Evolutionary conservation across 495 filamentous ascomycete genomes (phyloP).

Genomic region (Ramalina intermedia): DNA sequence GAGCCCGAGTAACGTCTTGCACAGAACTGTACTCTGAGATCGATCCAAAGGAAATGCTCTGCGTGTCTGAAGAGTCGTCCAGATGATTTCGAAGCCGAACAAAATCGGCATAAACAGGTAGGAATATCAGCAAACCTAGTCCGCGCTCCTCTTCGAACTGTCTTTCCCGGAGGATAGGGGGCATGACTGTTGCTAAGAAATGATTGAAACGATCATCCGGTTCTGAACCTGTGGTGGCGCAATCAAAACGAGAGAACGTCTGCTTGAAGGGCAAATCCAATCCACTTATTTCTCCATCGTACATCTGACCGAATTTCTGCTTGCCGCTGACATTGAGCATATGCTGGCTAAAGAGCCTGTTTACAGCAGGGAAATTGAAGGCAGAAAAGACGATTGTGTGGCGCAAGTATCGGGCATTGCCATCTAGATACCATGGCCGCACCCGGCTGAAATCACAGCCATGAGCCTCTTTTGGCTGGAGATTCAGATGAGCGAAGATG

Average conservation of each 20-base stretch:
- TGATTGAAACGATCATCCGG: constrained; percentile 86
- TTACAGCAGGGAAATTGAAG: constrained; percentile 81
- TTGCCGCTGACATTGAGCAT: constrained; percentile 72
- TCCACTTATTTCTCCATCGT: constrained; percentile 45
- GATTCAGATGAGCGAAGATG: constrained; percentile 82
- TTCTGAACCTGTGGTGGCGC: constrained; percentile 48
- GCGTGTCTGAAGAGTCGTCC: constrained; percentile 51
- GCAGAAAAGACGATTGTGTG: constrained; percentile 70
- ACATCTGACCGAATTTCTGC: constrained; percentile 49
- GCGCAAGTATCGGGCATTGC: constrained; percentile 60
- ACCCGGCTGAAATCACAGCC: constrained; percentile 90
- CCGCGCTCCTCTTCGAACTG: constrained; percentile 21
- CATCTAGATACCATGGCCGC: constrained; percentile 81
- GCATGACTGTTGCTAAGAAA: constrained; percentile 68
- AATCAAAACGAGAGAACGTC: constrained; percentile 82
- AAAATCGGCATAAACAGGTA: constrained; percentile 88
- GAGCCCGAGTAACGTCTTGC: constrained; percentile 62
- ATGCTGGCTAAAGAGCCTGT: constrained; percentile 57
- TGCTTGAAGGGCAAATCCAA: constrained; percentile 59
- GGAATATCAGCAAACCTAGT: constrained; percentile 66
- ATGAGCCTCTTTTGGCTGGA: constrained; percentile 77
- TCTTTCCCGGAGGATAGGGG: constrained; percentile 46
- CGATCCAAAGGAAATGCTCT: constrained; percentile 61
- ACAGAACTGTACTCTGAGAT: constrained; percentile 77
- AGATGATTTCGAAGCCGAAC: constrained; percentile 86